phyloP scores from a whole-genome alignment of 2,329 filamentous ascomycete genomes.

The Trichophyton simii region DNA sequence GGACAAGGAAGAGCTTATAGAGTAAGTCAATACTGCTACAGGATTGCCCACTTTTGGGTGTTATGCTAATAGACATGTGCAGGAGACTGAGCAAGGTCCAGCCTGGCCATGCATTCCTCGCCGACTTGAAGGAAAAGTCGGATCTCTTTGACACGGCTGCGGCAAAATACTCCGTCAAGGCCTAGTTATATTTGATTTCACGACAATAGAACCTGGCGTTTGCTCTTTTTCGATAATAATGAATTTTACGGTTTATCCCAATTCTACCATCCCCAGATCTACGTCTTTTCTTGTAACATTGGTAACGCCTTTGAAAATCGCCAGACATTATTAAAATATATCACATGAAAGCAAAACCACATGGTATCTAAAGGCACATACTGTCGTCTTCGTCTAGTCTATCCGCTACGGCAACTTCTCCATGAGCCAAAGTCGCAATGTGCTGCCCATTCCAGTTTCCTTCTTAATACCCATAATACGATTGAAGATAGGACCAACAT shows the following conservation, averaged over 20 bases:
- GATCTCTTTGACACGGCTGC: slow-evolving; percentile 76
- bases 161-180: slow-evolving; percentile 76
- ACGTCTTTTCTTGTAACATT: no score
- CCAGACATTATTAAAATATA: not conserved
- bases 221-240: not conserved
- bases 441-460: slow-evolving; percentile 30
- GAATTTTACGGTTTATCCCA: not conserved
- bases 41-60: not conserved
- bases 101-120: slow-evolving; percentile 56
- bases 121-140: slow-evolving; percentile 72
- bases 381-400: not conserved
- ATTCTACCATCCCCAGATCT: no score
- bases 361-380: not conserved
- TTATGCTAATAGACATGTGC: slow-evolving; percentile 12
- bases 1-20: slow-evolving; percentile 48
- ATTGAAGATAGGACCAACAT: slow-evolving; percentile 33
- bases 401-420: slow-evolving; percentile 9
- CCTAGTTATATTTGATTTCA: slow-evolving; percentile 27
- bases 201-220: not conserved
- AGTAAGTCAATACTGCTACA: slow-evolving; percentile 38
- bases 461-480: slow-evolving; percentile 23
- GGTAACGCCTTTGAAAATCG: no score
- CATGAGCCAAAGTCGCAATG: slow-evolving; percentile 25
- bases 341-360: not conserved
- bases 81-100: slow-evolving; percentile 40